phyloP scores from a whole-genome alignment of 2,329 filamentous ascomycete species.

The Hortaea sp. region DNA sequence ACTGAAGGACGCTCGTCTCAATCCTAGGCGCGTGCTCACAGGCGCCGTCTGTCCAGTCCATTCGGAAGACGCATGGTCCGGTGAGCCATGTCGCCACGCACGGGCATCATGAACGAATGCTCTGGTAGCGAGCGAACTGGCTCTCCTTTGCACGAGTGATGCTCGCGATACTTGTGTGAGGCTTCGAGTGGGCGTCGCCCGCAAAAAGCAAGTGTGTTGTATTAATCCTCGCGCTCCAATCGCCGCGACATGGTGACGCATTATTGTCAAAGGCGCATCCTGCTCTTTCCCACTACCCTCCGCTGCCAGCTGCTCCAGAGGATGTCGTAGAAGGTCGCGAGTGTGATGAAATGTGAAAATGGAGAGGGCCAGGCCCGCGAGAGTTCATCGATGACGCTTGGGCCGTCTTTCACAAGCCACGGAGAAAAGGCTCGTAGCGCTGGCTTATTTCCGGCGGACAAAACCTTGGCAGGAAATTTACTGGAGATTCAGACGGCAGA shows the following conservation, averaged over 20 bases:
- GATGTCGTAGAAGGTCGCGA: too few relatives aligned
- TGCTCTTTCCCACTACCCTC: not conserved
- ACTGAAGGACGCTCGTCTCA: not conserved
- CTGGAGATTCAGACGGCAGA: too few relatives aligned
- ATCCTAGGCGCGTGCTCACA: constrained; percentile 5
- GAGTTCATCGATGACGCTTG: not conserved
- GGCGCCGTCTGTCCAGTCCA: constrained; percentile 12
- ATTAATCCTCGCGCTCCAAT: constrained; percentile 21
- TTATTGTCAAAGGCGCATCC: constrained; percentile 11
- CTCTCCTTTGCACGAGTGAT: too few relatives aligned
- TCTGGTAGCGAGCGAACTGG: too few relatives aligned
- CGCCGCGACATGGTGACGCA: constrained; percentile 35
- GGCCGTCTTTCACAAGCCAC: not conserved
- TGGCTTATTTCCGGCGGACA: not conserved
- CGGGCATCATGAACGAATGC: too few relatives aligned
- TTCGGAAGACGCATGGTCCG: constrained; percentile 2
- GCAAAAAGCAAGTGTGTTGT: not conserved
- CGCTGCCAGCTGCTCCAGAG: too few relatives aligned
- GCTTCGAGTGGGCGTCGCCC: not conserved
- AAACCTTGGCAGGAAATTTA: not conserved
- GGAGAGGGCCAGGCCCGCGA: too few relatives aligned
- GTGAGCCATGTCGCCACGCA: too few relatives aligned
- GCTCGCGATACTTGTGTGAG: too few relatives aligned
- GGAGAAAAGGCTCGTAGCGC: not conserved
- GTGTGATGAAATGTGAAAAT: too few relatives aligned